Base-by-base conservation (phyloP, 805 yeast species). In the Wickerhamiella dianesei region DNA sequence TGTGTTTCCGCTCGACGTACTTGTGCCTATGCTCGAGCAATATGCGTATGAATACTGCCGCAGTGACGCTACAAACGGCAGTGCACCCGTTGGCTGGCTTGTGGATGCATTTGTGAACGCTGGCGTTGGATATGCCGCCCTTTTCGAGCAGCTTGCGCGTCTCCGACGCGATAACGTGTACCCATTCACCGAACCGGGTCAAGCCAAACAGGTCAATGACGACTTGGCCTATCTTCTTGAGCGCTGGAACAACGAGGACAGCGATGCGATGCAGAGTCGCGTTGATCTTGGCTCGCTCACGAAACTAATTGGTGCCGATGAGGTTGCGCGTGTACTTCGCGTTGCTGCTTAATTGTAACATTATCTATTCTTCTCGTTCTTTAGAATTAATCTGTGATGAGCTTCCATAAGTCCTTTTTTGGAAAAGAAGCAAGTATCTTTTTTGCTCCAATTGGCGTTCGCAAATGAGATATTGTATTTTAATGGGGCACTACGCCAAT, bases 1-100 rank as follows among this genome's bases (percentile, higher is more conserved):
- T 57, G 82, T 87, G 3, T 86, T 88, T 68, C 94, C 96, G 17
- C 71, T 83, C 4, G 76, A 76, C 52, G 79, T 77, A 47, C 68
- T 88, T 42, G 68, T 85, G 54, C 80, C 83, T 49, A 68, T 81
- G 50, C 66, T 84, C 42, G 71, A 80, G 53, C 75, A 74, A 53
- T 71, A 77, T 54, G 67, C 81, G 37, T 66, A 68, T 35, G 74
- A 70, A 46, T 55, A 60, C 40, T 54, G 63, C 37, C 65, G 68
- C 45, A 40, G 35, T 9, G 58, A 50, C 56, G 6, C 32, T 12
- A n/a, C n/a, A n/a, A 12, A 12, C 12, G 32, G 32, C 12, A 25
- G 12, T 12, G 73, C 60, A 56, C 80, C 55, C 1, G 46, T 48
- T 2, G 66, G 67, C 22, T 66, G 70, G 69, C 59, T 66, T 37